Evolutionary conservation across 23 red algal genomes (phyloP), one percentile per base, ranked within the genome.

Genomic region (Agarophyton chilense): DNA sequence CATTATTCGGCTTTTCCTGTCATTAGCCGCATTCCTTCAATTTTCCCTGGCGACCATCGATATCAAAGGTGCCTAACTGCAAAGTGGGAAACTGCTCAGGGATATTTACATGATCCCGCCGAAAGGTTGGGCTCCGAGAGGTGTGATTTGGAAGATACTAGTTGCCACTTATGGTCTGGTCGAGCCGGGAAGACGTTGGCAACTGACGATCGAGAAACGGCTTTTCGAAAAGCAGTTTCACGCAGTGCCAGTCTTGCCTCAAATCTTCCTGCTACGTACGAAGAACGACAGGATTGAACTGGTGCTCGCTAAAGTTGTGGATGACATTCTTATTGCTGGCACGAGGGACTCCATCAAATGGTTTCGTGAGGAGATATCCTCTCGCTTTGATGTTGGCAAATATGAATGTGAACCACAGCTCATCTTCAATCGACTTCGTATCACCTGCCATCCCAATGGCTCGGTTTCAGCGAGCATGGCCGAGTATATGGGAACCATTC

Each of bases 371-470:
- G 2, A 18, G 0, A 73, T 88, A 24, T 22, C n/a, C 4, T 21
- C 0, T 10, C 18, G 67, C 14, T 88, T 88, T 39, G 44, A 29
- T 1, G 68, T 88, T 11, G 83, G 68, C 8, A 77, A 66, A 12
- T 88, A 77, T 43, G 67, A 57, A 3, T 40, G 24, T 4, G 4
- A 43, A 1, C 24, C 64, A 5, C 28, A 88, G 2, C 22, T 88
- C 10, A 67, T 88, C 32, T 88, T 88, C 68, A 88, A 88, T 40
- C 40, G 83, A 31, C 71, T 75, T 41, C 66, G 67, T 14, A 75
- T 88, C 1, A 26, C 0, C 4, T 21, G 67, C 10, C 24, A 72
- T 25, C 11, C n/a, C 22, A 33, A 72, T 72, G 0, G 57, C 13
- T 83, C 81, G 19, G 4, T 88, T 18, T 26, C 17, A 0, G 14